Base-by-base conservation (phyloP, 1,139 yeast species). In the Diutina siamensis region DNA sequence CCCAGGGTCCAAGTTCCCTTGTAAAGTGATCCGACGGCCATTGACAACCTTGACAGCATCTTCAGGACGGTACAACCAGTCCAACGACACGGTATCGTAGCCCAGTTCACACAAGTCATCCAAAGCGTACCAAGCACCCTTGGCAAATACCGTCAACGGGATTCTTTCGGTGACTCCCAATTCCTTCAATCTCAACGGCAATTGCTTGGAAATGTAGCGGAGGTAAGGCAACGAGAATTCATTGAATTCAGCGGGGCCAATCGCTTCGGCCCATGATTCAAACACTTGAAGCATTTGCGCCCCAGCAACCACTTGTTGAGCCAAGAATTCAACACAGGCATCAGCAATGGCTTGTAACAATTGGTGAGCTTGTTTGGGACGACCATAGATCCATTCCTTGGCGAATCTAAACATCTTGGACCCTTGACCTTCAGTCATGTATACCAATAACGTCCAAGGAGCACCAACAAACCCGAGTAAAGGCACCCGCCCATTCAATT, bases 381-480 rank as follows among this genome's bases (percentile, higher is more conserved):
- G 79, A 57, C 74, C 77, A 68, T 82, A 89, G 50, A 92, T 72
- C 97, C 97, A 89, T 60, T 86, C 84, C 63, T 92, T 88, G 48
- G 88, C 96, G 59, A 74, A 87, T 58, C 96, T 74, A 68, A 85
- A 92, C 72, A 89, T 73, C 61, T 86, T 84, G 10, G 96, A 82
- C 15, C 97, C 96, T 55, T 95, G 97, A 45, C 98, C 98, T 65
- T 92, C 98, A 49, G 92, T 81, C 96, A 92, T 94, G 64, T 94
- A 92, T 38, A 89, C 96, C 67, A 92, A 72, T 51, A 92, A 67
- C 10, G 98, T 92, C 97, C 97, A 92, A 48, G 98, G 98, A 13
- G 95, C 97, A 48, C 98, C 98, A 54, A 92, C 86, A 64, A 92
- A 92, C 2, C 98, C 98, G 47, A 92, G 72, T 53, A 92, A 71